Conservation (phyloP, 2,329 filamentous ascomycete genomes). For the Talaromyces sp. region DNA sequence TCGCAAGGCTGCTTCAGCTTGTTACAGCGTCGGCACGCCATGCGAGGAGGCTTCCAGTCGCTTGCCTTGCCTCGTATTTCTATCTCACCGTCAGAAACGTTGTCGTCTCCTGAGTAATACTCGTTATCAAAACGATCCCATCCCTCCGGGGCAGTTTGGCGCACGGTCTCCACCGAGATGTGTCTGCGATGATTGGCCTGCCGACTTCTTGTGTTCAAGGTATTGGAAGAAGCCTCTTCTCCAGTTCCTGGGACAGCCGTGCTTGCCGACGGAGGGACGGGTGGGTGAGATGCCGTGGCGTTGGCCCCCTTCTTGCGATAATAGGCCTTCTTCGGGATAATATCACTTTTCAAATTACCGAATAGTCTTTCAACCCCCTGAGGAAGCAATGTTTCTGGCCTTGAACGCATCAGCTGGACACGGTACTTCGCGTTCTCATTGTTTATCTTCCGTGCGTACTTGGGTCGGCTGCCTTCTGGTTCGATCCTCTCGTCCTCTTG, state of each 20-base stretch:
- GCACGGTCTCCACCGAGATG: background rate
- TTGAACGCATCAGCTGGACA: no score
- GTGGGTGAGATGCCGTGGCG: background rate
- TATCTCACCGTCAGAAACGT: background rate
- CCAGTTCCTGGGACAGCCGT: background rate
- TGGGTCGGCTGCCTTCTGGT: background rate
- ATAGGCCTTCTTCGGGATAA: background rate
- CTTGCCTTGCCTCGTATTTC: constrained; percentile 7
- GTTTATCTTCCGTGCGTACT: background rate
- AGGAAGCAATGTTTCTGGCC: background rate
- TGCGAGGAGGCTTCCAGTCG: constrained; percentile 9
- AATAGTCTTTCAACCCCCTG: background rate
- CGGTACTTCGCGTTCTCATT: background rate
- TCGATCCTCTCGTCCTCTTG: background rate
- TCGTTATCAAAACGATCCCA: constrained; percentile 8
- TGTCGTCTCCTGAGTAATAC: constrained; percentile 14
- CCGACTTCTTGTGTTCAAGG: background rate
- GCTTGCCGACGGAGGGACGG: background rate
- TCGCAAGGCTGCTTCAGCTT: constrained; percentile 12
- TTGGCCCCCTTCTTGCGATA: background rate
- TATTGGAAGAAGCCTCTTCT: background rate
- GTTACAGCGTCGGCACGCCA: constrained; percentile 15
- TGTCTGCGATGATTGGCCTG: background rate
- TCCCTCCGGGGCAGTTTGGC: background rate
- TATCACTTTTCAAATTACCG: background rate